Base-by-base conservation (phyloP, 164 flowering plant genomes). In the Buxus sempervirens region DNA sequence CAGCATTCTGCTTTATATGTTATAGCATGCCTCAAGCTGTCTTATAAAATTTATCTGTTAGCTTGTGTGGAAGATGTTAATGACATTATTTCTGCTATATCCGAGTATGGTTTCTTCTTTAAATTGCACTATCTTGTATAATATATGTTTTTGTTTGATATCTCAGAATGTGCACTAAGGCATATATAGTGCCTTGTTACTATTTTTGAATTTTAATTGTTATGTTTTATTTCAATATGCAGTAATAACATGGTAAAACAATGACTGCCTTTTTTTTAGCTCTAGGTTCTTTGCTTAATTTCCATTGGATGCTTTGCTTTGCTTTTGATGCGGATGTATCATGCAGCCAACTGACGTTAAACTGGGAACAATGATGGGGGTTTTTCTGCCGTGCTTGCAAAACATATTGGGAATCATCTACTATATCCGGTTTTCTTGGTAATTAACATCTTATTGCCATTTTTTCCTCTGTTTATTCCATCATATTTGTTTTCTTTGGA, bases 401-500 rank as follows among this genome's bases (percentile, higher is more conserved):
- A 96, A 85, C 72, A 96, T 96, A 58, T 67, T 96, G 86, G 99
- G 99, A 73, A 96, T 96, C 70, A 96, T 96, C 60, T 96, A 93
- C 80, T 96, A 88, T 72, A 96, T 96, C 70, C 90, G 99, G 20
- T 96, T 96, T 82, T 80, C 99, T 66, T 96, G 99, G 99, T 96
- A 86, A 79, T 21, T 60, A 63, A 55, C 62, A n/a, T 49, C 62
- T 70, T 3, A 41, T 16, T 26, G 51, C 18, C 13, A 20, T 15
- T 70, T 64, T 20, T 54, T 41, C 53, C n/a, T 42, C 21, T 60
- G 7, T 22, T 36, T 54, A 16, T 62, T 3, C 7, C 5, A 32
- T 7, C 38, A 32, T 32, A 32, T 32, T 7, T 32, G 38, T 32
- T 32, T 32, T 32, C 38, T 7, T 32, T 32, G 7, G 7, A 32